Percentiles rank a stretch among this genome's conserved stretches.
phyloP scores from a whole-genome alignment of 495 filamentous ascomycete genomes.

The Massariosphaeria phaeospora region DNA sequence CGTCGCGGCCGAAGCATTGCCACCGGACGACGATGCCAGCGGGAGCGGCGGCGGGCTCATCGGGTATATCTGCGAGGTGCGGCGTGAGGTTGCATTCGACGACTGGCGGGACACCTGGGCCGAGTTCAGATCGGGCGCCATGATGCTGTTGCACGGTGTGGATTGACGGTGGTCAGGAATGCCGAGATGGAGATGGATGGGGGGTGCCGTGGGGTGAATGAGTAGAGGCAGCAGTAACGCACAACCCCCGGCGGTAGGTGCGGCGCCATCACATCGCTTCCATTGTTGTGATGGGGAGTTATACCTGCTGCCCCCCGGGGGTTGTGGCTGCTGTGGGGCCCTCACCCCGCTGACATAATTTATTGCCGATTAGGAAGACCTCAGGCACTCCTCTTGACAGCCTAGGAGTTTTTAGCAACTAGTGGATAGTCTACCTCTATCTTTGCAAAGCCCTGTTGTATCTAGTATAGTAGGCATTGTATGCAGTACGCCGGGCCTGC shows the following conservation, averaged over 20 bases:
- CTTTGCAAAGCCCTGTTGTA: too few relatives aligned
- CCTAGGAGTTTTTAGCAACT: too few relatives aligned
- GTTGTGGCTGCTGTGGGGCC: too few relatives aligned
- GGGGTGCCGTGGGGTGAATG: background rate
- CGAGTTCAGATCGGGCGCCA: conserved; percentile 61
- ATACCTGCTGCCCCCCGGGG: too few relatives aligned
- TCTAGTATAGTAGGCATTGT: too few relatives aligned
- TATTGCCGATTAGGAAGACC: too few relatives aligned
- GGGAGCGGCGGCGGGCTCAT: conserved; percentile 47
- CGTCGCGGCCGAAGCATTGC: conserved; percentile 18
- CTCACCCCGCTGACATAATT: too few relatives aligned
- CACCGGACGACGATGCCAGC: conserved; percentile 37
- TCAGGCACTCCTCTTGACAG: too few relatives aligned
- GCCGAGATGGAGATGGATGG: background rate
- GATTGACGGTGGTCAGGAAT: background rate
- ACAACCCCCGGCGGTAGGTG: background rate
- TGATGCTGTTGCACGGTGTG: conserved; percentile 26
- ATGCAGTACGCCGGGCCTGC: too few relatives aligned
- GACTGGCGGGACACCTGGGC: conserved; percentile 45
- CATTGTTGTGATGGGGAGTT: too few relatives aligned
- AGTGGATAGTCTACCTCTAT: too few relatives aligned
- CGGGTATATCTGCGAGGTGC: conserved; percentile 43
- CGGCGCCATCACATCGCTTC: conserved; percentile 19
- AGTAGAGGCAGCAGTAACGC: conserved; percentile 2
- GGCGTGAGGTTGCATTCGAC: conserved; percentile 46